Conservation (phyloP, 371 early-diverging fungal genomes). For the Syncephalastrum racemosum region DNA sequence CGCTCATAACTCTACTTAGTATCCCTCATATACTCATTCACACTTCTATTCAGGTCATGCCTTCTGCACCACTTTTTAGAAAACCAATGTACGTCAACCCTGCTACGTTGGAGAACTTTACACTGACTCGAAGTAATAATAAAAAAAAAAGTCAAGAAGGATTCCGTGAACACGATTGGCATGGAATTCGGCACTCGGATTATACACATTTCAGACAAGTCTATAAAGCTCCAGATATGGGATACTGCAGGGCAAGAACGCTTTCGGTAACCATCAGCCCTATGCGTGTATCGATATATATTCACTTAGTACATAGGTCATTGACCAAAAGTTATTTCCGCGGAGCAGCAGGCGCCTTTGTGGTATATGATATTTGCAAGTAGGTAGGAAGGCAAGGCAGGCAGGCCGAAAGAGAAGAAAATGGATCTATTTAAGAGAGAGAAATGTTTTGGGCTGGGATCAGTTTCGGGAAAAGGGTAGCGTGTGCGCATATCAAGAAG, state of each 20-base stretch:
- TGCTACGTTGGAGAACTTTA: background rate
- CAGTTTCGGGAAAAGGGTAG: background rate
- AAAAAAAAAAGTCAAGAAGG: slow-evolving; percentile 59
- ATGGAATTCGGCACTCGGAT: slow-evolving; percentile 71
- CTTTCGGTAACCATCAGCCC: background rate
- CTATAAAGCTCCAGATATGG: slow-evolving; percentile 82
- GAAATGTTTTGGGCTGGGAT: background rate
- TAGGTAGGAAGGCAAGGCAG: slow-evolving; percentile 26
- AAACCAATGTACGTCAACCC: slow-evolving; percentile 54
- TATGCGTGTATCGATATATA: background rate
- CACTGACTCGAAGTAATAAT: background rate
- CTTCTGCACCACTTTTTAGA: slow-evolving; percentile 67
- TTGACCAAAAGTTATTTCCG: slow-evolving; percentile 76
- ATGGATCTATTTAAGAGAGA: background rate
- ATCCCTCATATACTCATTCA: background rate
- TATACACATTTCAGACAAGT: slow-evolving; percentile 62
- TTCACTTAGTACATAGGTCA: slow-evolving; percentile 40
- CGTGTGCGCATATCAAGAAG: background rate
- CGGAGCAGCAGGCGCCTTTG: slow-evolving; percentile 69
- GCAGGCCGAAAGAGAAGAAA: background rate
- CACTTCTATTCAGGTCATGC: slow-evolving; percentile 50
- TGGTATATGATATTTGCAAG: slow-evolving; percentile 71
- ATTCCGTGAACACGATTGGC: slow-evolving; percentile 68
- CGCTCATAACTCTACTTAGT: no score
- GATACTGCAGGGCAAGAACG: slow-evolving; percentile 76